phyloP scores from a whole-genome alignment of 2,329 filamentous ascomycete species.

The Talaromyces sp. region DNA sequence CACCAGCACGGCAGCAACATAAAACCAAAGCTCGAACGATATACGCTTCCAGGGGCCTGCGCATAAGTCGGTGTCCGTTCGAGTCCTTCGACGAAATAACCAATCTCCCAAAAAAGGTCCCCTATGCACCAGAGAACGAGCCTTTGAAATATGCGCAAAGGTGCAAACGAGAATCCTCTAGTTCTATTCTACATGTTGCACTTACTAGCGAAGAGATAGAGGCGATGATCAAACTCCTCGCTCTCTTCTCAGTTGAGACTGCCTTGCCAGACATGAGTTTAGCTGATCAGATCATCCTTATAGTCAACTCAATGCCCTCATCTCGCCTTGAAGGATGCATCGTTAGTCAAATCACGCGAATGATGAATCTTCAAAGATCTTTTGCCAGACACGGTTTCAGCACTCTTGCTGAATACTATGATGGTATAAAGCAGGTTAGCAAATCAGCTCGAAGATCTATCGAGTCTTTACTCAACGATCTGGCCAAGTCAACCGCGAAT shows the following conservation, averaged over 20 bases:
- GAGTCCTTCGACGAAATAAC: constrained; percentile 10
- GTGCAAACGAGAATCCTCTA: background rate
- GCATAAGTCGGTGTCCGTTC: constrained; percentile 13
- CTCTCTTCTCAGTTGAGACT: constrained; percentile 9
- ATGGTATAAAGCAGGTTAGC: background rate
- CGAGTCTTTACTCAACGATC: background rate
- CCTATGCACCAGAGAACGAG: constrained; percentile 13
- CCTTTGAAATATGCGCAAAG: constrained; percentile 11
- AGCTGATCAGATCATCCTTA: constrained; percentile 17
- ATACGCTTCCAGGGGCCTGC: constrained; percentile 13
- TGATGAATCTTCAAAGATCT: constrained; percentile 11
- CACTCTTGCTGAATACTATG: constrained; percentile 10
- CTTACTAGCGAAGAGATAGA: constrained; percentile 19
- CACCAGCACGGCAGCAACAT: background rate
- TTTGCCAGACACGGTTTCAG: constrained; percentile 7
- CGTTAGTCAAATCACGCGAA: constrained; percentile 7
- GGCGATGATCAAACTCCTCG: constrained; percentile 16
- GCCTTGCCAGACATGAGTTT: constrained; percentile 14
- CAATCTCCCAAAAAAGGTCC: constrained; percentile 4
- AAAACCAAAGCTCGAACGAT: constrained; percentile 8
- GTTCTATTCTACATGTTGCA: constrained; percentile 19
- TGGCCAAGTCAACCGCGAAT: background rate
- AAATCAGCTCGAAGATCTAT: background rate
- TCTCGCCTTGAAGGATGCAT: constrained; percentile 2
- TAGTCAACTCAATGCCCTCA: constrained; percentile 7